A percentile compares a stretch with the other conserved stretches of the same genome.
phyloP scores from a whole-genome alignment of 2,329 filamentous ascomycete genomes.

The Pestalotiopsis sp. region DNA sequence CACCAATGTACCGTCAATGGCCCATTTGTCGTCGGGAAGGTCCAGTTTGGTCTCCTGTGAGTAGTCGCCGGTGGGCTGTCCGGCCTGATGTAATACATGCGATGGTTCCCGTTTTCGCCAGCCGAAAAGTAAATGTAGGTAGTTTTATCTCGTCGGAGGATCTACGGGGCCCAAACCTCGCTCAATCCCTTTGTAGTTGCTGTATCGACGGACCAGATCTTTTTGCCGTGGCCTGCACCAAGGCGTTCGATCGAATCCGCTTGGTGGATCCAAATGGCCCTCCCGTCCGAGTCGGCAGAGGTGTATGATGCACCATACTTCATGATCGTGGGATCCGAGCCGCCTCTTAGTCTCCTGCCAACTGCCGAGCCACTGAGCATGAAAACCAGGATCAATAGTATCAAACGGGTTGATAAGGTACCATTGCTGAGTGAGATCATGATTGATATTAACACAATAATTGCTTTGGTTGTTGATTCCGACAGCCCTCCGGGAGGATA shows the following conservation, averaged over 20 bases:
- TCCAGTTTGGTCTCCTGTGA: slow-evolving; percentile 19
- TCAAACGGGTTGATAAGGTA: too few species aligned
- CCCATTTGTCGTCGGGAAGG: slow-evolving; percentile 26
- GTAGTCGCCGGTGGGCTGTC: slow-evolving; percentile 20
- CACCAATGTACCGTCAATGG: slow-evolving; percentile 25
- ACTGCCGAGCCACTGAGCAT: too few species aligned
- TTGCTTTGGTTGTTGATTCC: too few species aligned
- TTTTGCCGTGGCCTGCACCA: slow-evolving; percentile 8
- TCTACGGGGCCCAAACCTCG: slow-evolving; percentile 24
- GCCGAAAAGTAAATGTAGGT: slow-evolving; percentile 26
- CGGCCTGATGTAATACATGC: slow-evolving; percentile 27
- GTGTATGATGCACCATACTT: slow-evolving; percentile 22
- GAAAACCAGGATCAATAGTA: too few species aligned
- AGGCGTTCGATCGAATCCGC: slow-evolving; percentile 21
- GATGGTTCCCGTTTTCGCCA: slow-evolving; percentile 19
- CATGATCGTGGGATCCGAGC: slow-evolving; percentile 24
- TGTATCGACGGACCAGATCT: slow-evolving; percentile 21
- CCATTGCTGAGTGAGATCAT: too few species aligned
- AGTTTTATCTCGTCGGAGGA: slow-evolving; percentile 18
- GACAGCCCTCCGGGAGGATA: too few species aligned
- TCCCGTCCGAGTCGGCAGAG: slow-evolving; percentile 24
- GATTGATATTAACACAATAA: too few species aligned
- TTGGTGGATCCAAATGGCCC: slow-evolving; percentile 22
- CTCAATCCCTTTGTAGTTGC: slow-evolving; percentile 1
- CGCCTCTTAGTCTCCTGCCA: slow-evolving; percentile 15